These are phyloP conservation scores for Xylaria intraflava DNA, from an alignment of 495 filamentous ascomycete genomes.

Conservation along the genomic window DNA sequence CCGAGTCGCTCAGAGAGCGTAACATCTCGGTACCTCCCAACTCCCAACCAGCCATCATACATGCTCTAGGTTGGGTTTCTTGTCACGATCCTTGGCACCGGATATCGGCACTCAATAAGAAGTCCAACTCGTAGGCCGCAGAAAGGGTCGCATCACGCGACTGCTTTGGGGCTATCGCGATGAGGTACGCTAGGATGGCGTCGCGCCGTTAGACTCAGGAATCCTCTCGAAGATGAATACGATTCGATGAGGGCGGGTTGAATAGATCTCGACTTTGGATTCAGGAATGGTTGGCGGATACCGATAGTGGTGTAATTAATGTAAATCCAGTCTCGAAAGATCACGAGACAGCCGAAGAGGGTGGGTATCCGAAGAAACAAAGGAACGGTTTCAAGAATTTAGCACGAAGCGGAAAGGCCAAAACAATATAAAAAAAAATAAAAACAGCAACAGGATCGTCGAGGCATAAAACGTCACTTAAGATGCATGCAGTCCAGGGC, in stretches of 20 bases:
- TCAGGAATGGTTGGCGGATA: constrained; percentile 3
- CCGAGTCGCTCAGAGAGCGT: constrained; percentile 29
- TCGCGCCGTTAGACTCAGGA: not conserved
- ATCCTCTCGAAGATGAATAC: not conserved
- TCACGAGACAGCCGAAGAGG: constrained; percentile 1
- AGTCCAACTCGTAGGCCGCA: not conserved
- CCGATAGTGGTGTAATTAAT: not conserved
- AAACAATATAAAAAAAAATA: constrained; percentile 6
- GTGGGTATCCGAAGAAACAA: not conserved
- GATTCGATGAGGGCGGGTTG: not conserved
- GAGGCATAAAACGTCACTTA: constrained; percentile 6
- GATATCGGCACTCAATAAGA: not conserved
- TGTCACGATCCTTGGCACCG: not conserved
- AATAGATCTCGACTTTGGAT: not conserved
- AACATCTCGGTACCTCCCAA: constrained; percentile 29
- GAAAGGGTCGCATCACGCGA: not conserved
- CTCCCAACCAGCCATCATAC: constrained; percentile 30
- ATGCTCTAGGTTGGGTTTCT: constrained; percentile 11
- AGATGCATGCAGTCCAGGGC: constrained; percentile 6
- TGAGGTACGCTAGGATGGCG: not conserved
- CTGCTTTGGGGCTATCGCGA: not conserved
- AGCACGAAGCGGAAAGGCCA: not conserved
- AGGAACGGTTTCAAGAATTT: not conserved
- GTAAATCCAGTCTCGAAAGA: constrained; percentile 2
- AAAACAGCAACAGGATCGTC: not conserved